A percentile compares a stretch with the other conserved stretches of the same genome.
These are phyloP conservation scores for Erythrophleum fordii DNA, from an alignment of 306 rosid genomes.

Conservation along the genomic window DNA sequence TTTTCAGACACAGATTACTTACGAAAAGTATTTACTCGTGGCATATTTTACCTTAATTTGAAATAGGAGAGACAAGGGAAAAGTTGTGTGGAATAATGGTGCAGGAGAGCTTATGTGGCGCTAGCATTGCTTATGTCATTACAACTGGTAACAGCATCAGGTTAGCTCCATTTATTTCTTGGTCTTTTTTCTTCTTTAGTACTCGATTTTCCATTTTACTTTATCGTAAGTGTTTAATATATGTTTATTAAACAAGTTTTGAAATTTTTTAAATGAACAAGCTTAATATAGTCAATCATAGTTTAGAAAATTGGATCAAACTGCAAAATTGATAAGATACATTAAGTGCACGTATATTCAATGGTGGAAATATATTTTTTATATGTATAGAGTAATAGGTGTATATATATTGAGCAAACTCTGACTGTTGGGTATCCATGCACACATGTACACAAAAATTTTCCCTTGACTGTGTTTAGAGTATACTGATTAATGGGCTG, in stretches of 20 bases:
- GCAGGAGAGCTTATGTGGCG: not conserved
- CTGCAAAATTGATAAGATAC: too few species aligned
- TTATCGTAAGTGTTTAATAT: not conserved
- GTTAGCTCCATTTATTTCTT: not conserved
- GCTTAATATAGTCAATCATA: not conserved
- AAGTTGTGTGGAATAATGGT: not conserved
- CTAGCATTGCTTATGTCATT: not conserved
- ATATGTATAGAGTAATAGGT: too few species aligned
- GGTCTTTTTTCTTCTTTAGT: too few species aligned
- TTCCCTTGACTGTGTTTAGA: too few species aligned
- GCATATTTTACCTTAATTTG: not conserved
- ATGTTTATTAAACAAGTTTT: not conserved
- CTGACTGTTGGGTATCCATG: too few species aligned
- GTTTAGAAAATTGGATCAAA: too few species aligned
- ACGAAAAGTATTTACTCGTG: not conserved
- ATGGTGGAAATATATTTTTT: too few species aligned
- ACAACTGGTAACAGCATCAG: conserved; percentile 12
- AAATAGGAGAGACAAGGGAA: not conserved
- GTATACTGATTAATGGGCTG: too few species aligned
- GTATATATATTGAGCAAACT: too few species aligned
- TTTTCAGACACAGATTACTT: not conserved
- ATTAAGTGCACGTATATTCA: too few species aligned
- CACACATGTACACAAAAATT: too few species aligned
- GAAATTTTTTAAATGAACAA: not conserved
- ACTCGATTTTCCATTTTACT: not conserved